Base-by-base conservation (phyloP, 441 rosid genomes). In the Macaranga tanarius region DNA sequence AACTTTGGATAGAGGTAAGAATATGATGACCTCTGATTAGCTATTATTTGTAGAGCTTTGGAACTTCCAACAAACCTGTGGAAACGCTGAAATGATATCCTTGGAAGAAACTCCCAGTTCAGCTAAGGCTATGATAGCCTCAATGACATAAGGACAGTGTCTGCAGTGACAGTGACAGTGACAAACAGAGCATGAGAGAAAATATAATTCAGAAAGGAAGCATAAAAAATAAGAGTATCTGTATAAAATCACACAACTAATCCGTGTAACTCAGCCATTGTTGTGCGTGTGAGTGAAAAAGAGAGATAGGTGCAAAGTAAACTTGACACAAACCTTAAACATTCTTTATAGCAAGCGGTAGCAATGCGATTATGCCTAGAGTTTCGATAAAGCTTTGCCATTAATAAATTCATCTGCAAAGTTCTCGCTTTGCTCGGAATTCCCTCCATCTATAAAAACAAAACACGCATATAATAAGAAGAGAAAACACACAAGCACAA, bases 331-430 rank as follows among this genome's bases (percentile, higher is more conserved):
- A 71, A 92, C 99, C 99, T 91, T 81, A 95, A 80, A 75, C 97
- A 92, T 72, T 95, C 97, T 84, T 88, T 91, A 73, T 89, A 95
- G 83, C 91, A 95, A 68, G 93, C 83, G 79, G 88, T 73, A 81
- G 99, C 93, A 62, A 90, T 88, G 73, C 99, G 98, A 73, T 79
- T 83, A 61, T 91, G 89, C 80, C 86, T 92, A 66, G 96, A 85
- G 79, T 85, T 89, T 11, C 95, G 89, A 78, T 88, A 94, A 80
- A 95, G 97, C 81, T 95, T 95, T 76, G 95, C 99, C 96, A 92
- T 84, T 64, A 92, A 77, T 68, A 95, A 72, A 89, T 89, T 91
- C 97, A 95, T 92, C 81, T 88, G 96, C 84, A 95, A 83, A 82
- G 84, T 95, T 77, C 99, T 87, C 38, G 90, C 85, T 87, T 95